Conservation (phyloP, 768 basidiomycete species). For the Podaxis pistillaris region DNA sequence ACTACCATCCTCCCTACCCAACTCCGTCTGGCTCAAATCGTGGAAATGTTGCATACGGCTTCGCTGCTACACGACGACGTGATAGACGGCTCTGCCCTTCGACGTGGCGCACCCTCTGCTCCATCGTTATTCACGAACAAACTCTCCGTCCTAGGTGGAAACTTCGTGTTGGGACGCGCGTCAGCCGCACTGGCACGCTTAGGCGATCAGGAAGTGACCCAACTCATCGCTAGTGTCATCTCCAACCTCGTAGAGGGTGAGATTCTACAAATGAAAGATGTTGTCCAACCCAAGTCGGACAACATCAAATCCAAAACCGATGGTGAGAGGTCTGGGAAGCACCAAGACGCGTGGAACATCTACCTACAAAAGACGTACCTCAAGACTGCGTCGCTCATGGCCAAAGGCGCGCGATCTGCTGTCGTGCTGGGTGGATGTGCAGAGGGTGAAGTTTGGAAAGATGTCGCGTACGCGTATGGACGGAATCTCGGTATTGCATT, state of each 20-base stretch:
- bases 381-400: constrained; percentile 92
- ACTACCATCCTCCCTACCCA: constrained; percentile 74
- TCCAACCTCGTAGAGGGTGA: constrained; percentile 93
- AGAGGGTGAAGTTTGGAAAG: constrained; percentile 87
- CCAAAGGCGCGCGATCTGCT: constrained; percentile 83
- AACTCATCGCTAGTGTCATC: constrained; percentile 82
- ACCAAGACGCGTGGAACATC: constrained; percentile 60
- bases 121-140: constrained; percentile 87
- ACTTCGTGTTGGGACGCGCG: constrained; percentile 87
- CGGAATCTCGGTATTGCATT: constrained; percentile 93
- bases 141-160: constrained; percentile 82
- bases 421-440: constrained; percentile 85
- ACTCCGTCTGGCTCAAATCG: constrained; percentile 86
- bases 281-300: constrained; percentile 38
- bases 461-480: constrained; percentile 95
- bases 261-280: constrained; percentile 76
- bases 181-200: constrained; percentile 79
- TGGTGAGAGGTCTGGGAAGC: constrained; percentile 20
- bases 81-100: constrained; percentile 78
- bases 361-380: constrained; percentile 94
- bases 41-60: constrained; percentile 96
- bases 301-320: constrained; percentile 15
- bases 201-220: constrained; percentile 82
- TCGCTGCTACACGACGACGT: constrained; percentile 97
- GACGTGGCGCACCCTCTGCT: constrained; percentile 75